phyloP scores from a whole-genome alignment of 768 basidiomycete genomes.

The Mycena rosella region DNA sequence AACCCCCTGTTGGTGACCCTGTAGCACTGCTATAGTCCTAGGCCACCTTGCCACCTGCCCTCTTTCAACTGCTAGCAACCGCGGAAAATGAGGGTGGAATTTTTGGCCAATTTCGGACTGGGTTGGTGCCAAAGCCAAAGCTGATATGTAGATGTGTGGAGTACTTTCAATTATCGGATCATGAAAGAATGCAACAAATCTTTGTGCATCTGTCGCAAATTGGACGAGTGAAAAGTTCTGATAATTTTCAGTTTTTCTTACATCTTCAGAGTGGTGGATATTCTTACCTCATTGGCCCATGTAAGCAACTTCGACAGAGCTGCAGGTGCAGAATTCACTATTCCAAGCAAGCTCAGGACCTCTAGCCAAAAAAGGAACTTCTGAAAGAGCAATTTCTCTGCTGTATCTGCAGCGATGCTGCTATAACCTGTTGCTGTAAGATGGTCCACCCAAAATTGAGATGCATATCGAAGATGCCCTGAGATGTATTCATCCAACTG shows the following conservation, averaged over 20 bases:
- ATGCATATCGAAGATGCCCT: not conserved
- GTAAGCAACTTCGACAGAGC: not conserved
- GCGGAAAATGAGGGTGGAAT: not conserved
- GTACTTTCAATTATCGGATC: constrained; percentile 1
- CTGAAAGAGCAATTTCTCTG: not conserved
- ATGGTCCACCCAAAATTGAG: too few species aligned
- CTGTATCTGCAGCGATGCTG: not conserved
- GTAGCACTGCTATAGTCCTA: not conserved
- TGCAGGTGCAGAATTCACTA: not conserved
- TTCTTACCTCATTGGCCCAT: not conserved
- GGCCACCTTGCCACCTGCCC: not conserved
- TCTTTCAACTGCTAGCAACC: not conserved
- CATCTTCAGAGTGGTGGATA: too few species aligned
- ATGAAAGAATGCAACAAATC: not conserved
- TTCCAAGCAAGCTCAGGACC: not conserved
- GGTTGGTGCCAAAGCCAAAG: not conserved
- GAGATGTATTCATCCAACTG: too few species aligned
- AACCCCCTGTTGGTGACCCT: not conserved
- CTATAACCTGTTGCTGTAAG: too few species aligned
- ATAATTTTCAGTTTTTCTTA: not conserved
- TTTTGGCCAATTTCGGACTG: not conserved
- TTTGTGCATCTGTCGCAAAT: not conserved
- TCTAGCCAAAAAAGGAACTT: constrained; percentile 10
- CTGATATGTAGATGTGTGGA: constrained; percentile 10
- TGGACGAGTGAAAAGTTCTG: not conserved